These are phyloP conservation scores for Chaetothyriales sp. DNA, from an alignment of 2,329 filamentous ascomycete species.

Conservation along the genomic window DNA sequence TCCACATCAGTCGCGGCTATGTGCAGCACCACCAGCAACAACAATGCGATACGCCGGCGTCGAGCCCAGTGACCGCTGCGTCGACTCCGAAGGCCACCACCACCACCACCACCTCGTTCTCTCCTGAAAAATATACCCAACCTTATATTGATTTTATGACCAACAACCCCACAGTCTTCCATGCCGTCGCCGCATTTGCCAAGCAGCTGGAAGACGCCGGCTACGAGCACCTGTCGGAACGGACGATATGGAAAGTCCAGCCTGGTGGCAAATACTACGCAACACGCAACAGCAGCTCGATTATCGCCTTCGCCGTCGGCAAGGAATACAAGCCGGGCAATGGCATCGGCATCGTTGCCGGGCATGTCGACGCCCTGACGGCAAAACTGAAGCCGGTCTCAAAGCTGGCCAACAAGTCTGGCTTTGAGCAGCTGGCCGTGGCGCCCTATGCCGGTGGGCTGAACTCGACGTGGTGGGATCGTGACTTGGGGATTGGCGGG, in stretches of 20 bases:
- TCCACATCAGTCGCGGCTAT: slow-evolving; percentile 14
- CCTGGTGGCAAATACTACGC: slow-evolving; percentile 79
- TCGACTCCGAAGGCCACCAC: slow-evolving; percentile 8
- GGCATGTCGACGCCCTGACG: slow-evolving; percentile 84
- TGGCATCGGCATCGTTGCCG: slow-evolving; percentile 74
- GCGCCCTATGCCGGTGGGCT: slow-evolving; percentile 83
- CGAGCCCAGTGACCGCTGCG: neutral
- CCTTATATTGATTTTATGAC: slow-evolving; percentile 80
- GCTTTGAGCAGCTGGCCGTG: slow-evolving; percentile 78
- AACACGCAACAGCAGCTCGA: slow-evolving; percentile 67
- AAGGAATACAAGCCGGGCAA: slow-evolving; percentile 68
- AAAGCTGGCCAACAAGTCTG: slow-evolving; percentile 65
- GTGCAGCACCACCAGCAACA: slow-evolving; percentile 9
- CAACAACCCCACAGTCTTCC: slow-evolving; percentile 84
- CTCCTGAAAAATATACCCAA: slow-evolving; percentile 52
- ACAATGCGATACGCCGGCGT: neutral
- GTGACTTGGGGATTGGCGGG: slow-evolving; percentile 81
- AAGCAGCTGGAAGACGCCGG: slow-evolving; percentile 55
- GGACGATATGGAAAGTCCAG: slow-evolving; percentile 67
- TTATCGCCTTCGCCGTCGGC: slow-evolving; percentile 76
- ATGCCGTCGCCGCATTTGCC: slow-evolving; percentile 68
- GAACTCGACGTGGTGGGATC: slow-evolving; percentile 91
- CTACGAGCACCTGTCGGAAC: slow-evolving; percentile 60
- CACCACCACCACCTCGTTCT: slow-evolving; percentile 18
- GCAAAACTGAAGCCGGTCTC: slow-evolving; percentile 84